Base-by-base conservation (phyloP, 441 rosid genomes). In the Gossypium aridum region DNA sequence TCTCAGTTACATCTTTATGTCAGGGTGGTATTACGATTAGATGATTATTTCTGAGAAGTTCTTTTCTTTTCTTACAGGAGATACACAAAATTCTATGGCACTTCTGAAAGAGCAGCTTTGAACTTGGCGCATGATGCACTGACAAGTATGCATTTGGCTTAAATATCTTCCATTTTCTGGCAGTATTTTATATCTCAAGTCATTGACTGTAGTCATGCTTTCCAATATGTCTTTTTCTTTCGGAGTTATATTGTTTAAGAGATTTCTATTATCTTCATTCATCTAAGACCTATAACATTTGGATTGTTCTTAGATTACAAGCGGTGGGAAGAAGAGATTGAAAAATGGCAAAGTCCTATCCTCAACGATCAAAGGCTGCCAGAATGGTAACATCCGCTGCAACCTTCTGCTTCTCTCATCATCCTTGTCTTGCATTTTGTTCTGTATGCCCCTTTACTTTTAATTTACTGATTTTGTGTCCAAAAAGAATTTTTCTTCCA, bases 281-380 rank as follows among this genome's bases (percentile, higher is more conserved):
- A 22, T 31, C 51, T 81, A 51, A 70, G 39, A 56, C 31, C 22
- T 23, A 66, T 26, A 60, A 16, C 43, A 25, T 25, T 76, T 70
- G 55, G 65, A 3, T 66, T 76, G 16, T 68, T 78, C n/a, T 76
- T 78, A 95, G 99, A 90, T 85, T 93, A 95, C 75, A 93, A 86
- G 83, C 82, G 77, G 69, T 95, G 99, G 99, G 99, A 95, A 79
- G 99, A 93, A 78, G 98, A 92, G 70, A 95, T 95, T 82, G 98
- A 95, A 79, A 88, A 83, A 79, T 95, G 99, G 98, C 98, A 95
- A 80, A 85, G 71, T 85, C 97, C 98, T 70, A 81, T 92, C 78
- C 95, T 95, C 60, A 83, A 70, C 77, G 90, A 90, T 81, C 94
- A 89, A 71, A 86, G 87, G 68, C 91, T 92, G 71, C 98, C 99